Evolutionary conservation across 768 basidiomycete species (phyloP).

Genomic region (Lactarius trivialis): DNA sequence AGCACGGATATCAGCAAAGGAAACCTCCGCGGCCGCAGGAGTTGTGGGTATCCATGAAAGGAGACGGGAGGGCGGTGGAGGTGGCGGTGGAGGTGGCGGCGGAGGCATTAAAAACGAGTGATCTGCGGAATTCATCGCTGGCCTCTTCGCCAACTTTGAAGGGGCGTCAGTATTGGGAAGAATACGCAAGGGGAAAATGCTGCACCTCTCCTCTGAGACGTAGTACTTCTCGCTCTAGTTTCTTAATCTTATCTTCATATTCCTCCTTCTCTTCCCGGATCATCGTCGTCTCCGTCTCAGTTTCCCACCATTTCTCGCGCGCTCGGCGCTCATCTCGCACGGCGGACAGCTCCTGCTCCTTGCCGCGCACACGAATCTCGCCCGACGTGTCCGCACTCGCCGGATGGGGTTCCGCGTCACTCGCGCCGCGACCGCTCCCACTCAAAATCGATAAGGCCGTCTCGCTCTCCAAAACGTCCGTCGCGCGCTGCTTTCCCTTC

Average conservation of each 20-base stretch:
- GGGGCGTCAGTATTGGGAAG: not conserved
- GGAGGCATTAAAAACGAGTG: conserved; percentile 15
- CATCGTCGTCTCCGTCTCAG: conserved; percentile 32
- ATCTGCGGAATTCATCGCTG: not conserved
- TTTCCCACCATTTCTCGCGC: conserved; percentile 38
- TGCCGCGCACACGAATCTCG: conserved; percentile 46
- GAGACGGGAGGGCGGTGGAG: conserved; percentile 14
- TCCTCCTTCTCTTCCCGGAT: conserved; percentile 39
- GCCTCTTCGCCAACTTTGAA: conserved; percentile 11
- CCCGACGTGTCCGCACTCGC: conserved; percentile 36
- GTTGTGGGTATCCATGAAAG: conserved; percentile 21
- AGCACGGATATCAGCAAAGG: conserved; percentile 60
- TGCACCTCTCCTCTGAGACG: conserved; percentile 51
- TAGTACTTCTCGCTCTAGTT: conserved; percentile 60
- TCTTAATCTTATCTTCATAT: conserved; percentile 58
- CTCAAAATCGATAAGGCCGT: not conserved
- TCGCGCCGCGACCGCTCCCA: not conserved
- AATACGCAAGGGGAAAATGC: not conserved
- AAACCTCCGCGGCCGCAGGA: conserved; percentile 29
- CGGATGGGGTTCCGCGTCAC: not conserved
- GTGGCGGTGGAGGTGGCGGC: conserved; percentile 23
- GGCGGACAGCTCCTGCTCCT: conserved; percentile 55
- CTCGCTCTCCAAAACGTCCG: not conserved
- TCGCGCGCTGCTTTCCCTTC: conserved; percentile 28
- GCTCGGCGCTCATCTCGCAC: conserved; percentile 46